Base-by-base conservation (phyloP, 2,329 filamentous ascomycete genomes). In the Sclerotinia glacialis region DNA sequence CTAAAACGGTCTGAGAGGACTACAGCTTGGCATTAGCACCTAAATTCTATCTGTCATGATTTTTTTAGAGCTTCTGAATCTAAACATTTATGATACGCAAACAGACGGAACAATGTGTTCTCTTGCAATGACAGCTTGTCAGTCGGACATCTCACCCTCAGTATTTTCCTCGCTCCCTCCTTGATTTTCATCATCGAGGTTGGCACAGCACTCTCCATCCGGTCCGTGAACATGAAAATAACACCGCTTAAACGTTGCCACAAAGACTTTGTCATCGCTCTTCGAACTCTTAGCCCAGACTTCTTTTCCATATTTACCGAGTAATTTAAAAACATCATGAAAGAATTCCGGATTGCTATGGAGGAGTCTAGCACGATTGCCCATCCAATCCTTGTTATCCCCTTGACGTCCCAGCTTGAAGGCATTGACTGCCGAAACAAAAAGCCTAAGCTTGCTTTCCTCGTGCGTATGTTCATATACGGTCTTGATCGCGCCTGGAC, bases 351-450 rank as follows among this genome's bases (percentile, higher is more conserved):
- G 37, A 40, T 40, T 40, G 14, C 37, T 40, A 12, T 40, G 2
- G 37, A 40, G 37, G 11, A 40, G 37, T 40, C 14, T 40, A 40
- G 37, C 37, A 40, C 12, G 37, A 4, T 14, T 3, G 12, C 11
- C 3, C 37, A 40, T 14, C 37, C 37, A 40, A 31, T n/a, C 26
- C 42, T 31, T 8, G 2, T 28, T 2, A 46, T 60, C 12, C 11
- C 26, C 26, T 7, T 7, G 4, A 7, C 0, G 5, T 18, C 12
- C 12, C 2, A 56, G 8, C 1, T 4, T 23, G 11, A 46, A 59
- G 21, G 3, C 28, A 1, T 40, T 16, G 0, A 2, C 0, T 1
- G 42, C 31, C 0, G 21, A 3, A 7, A 26, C 14, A 26, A 14
- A 49, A 1, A 26, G 52, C 6, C 62, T 40, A 2, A 59, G 62